Evolutionary conservation across 352 stramenopile species (phyloP).

Genomic region (Thraustochytrium striatum): DNA sequence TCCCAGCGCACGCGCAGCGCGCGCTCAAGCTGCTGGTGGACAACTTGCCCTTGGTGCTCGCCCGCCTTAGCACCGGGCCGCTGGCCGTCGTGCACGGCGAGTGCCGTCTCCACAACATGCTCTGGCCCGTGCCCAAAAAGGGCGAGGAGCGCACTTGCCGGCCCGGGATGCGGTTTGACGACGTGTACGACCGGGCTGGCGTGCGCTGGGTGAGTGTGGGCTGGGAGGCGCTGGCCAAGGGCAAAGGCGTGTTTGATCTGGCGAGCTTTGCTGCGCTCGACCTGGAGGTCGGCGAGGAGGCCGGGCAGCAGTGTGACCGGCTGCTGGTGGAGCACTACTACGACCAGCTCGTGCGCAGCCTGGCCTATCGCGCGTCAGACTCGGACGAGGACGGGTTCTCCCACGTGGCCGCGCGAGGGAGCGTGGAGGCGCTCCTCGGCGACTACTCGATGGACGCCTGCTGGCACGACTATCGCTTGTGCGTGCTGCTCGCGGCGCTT

Average conservation of each 20-base stretch:
- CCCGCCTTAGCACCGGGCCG: background rate
- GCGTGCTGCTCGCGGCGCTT: background rate
- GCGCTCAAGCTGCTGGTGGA: background rate
- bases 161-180: constrained; percentile 22
- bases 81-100: background rate
- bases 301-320: background rate
- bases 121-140: background rate
- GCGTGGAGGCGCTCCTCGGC: background rate
- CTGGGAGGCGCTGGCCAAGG: constrained; percentile 23
- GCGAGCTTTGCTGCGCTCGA: constrained; percentile 17
- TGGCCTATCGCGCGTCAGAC: background rate
- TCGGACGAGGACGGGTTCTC: too few species aligned
- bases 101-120: background rate
- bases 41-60: background rate
- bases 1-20: background rate
- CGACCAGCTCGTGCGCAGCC: background rate
- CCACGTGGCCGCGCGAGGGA: too few species aligned
- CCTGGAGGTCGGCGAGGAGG: background rate
- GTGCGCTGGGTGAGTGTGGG: constrained; percentile 13
- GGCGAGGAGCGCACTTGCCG: background rate
- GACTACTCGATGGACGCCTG: constrained; percentile 9
- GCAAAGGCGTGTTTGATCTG: constrained; percentile 17
- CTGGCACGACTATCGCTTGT: constrained; percentile 35
- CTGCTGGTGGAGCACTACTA: constrained; percentile 15
- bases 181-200: background rate